phyloP scores from a whole-genome alignment of 805 yeast genomes.

The Pichia exigua region DNA sequence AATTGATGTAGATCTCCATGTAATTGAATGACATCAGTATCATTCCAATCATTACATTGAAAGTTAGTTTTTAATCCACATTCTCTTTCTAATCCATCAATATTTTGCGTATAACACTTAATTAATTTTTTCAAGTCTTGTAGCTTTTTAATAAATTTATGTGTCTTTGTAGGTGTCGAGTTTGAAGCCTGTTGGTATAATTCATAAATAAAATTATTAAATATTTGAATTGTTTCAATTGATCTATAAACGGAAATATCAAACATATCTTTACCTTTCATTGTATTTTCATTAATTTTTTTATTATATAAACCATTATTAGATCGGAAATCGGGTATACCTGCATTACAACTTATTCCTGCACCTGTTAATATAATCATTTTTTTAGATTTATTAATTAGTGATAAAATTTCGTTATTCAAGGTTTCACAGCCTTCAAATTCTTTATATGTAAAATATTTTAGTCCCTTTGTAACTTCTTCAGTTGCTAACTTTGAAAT shows the following conservation, averaged over 20 bases:
- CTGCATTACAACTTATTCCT: slow-evolving; percentile 94
- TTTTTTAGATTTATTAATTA: slow-evolving; percentile 41
- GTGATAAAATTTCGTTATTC: slow-evolving; percentile 30
- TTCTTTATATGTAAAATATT: slow-evolving; percentile 5
- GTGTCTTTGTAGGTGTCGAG: slow-evolving; percentile 82
- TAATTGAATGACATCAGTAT: slow-evolving; percentile 72
- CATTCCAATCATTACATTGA: slow-evolving; percentile 45
- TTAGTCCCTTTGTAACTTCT: neutral
- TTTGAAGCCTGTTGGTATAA: slow-evolving; percentile 53
- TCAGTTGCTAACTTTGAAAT: slow-evolving; percentile 1
- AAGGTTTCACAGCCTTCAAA: neutral
- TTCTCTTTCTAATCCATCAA: slow-evolving; percentile 75
- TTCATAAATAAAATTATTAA: slow-evolving; percentile 83
- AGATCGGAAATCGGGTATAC: slow-evolving; percentile 92
- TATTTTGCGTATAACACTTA: slow-evolving; percentile 90
- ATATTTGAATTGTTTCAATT: slow-evolving; percentile 56
- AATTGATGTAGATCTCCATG: slow-evolving; percentile 83
- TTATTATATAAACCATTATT: slow-evolving; percentile 69
- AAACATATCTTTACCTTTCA: slow-evolving; percentile 85
- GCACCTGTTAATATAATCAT: slow-evolving; percentile 85
- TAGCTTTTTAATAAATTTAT: slow-evolving; percentile 57
- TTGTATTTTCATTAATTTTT: slow-evolving; percentile 48
- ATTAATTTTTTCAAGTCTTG: slow-evolving; percentile 59
- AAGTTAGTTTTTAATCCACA: slow-evolving; percentile 58
- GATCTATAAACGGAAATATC: slow-evolving; percentile 77